Conservation (phyloP, 495 filamentous ascomycete genomes). For the Aspergillus ellipticus region DNA sequence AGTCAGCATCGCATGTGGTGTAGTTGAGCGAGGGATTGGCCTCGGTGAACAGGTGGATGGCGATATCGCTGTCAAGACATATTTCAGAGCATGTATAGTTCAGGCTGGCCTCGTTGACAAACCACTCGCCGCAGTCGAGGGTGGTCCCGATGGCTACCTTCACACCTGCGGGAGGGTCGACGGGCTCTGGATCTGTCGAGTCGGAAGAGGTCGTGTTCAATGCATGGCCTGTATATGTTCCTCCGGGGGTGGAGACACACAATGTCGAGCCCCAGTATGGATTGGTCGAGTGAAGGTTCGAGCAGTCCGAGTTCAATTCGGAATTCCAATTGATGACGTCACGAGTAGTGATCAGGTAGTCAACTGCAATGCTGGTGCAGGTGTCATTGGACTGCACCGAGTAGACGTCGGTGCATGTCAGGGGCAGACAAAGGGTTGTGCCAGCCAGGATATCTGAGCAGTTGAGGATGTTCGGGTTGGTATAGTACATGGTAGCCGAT, state of each 20-base stretch:
- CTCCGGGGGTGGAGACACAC: background rate
- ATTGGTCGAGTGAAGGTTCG: background rate
- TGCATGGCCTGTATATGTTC: background rate
- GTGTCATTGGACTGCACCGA: background rate
- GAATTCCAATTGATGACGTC: background rate
- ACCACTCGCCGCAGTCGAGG: background rate
- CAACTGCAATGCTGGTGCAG: background rate
- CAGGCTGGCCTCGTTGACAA: background rate
- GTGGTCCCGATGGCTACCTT: background rate
- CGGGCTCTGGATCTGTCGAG: background rate
- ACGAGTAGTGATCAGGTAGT: background rate
- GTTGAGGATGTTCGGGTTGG: background rate
- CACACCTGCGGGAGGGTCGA: background rate
- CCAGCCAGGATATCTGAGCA: background rate
- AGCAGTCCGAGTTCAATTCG: background rate
- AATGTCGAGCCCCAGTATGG: background rate
- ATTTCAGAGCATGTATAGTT: background rate
- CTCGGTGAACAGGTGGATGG: background rate
- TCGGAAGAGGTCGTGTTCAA: background rate
- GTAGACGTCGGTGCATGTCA: background rate
- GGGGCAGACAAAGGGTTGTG: background rate
- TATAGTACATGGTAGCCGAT: background rate
- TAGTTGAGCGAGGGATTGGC: background rate
- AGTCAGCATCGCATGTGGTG: background rate
- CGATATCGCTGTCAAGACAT: background rate